A percentile compares a stretch with the other conserved stretches of the same genome.
Conservation (phyloP, 2,329 filamentous ascomycete species). For the Endocalyx cinctus region DNA sequence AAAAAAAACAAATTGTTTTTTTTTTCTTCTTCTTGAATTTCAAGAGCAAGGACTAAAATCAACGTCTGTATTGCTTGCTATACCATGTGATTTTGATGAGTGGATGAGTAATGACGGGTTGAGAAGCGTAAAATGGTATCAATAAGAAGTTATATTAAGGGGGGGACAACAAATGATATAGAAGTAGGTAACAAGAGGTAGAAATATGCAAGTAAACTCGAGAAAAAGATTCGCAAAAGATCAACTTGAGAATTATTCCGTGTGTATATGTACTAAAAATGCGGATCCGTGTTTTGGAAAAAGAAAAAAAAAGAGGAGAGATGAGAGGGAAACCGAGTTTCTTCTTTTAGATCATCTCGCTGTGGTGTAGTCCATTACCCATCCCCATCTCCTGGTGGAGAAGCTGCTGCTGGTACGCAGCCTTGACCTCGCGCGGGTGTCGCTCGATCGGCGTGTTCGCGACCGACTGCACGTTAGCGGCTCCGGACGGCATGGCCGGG, state of each 20-base stretch:
- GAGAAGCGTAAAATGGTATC: not conserved
- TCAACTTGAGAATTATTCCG: conserved; percentile 7
- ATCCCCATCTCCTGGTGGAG: conserved; percentile 33
- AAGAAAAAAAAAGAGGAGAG: not conserved
- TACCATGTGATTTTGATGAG: too few species aligned
- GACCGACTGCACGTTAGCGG: conserved; percentile 26
- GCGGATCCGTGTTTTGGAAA: not conserved
- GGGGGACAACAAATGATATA: conserved; percentile 7
- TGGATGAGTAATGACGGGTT: too few species aligned
- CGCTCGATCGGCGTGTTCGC: conserved; percentile 20
- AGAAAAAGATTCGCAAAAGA: too few species aligned
- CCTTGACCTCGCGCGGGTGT: conserved; percentile 32
- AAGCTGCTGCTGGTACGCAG: conserved; percentile 28
- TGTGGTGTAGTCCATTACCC: conserved; percentile 48
- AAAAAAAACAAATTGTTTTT: too few species aligned
- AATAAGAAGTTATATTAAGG: conserved; percentile 23
- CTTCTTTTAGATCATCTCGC: conserved; percentile 53
- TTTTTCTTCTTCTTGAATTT: too few species aligned
- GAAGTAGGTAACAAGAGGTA: conserved; percentile 5
- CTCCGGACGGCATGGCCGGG: conserved; percentile 17
- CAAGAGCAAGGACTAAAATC: too few species aligned
- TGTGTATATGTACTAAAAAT: too few species aligned
- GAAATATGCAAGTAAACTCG: too few species aligned
- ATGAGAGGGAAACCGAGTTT: conserved; percentile 1
- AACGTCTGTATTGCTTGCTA: too few species aligned